Base-by-base conservation (phyloP, 2,329 filamentous ascomycete genomes). In the Exophiala spinifera region DNA sequence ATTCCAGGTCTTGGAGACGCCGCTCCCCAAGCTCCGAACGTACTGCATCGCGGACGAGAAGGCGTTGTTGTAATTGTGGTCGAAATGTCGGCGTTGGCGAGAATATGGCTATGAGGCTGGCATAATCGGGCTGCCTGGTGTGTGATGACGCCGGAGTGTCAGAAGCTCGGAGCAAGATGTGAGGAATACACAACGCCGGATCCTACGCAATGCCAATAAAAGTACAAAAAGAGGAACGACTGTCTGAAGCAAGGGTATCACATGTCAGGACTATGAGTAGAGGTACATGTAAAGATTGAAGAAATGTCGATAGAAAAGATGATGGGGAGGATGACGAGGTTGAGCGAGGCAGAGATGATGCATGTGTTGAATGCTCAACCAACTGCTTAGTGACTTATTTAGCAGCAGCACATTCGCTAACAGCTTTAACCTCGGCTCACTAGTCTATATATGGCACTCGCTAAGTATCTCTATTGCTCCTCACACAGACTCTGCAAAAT, bases 1-100 rank as follows among this genome's bases (percentile, higher is more conserved):
- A 74, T 99, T 99, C 94, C 94, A 99, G 72, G 94, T 92, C 76
- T 94, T 96, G 65, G 91, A 95, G 66, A 99, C 92, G 49, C 91
- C 95, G 70, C 91, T 91, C 73, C 90, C 94, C 66, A 97, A 83
- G 68, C 91, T 95, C 64, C 94, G 84, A 64, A 97, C 91, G 88
- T 97, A 97, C 80, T 97, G 91, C 94, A 97, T 97, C 60, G 65
- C 62, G 59, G 58, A 51, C 55, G 45, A 34, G 23, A 8, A 14
- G 15, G 17, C 8, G 10, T 14, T 20, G 40, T 21, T 21, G 20
- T 6, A n/a, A 31, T 31, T 31, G 28, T 31, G 28, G 28, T 31
- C 28, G 28, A 8, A 31, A 31, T 10, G 28, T 31, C 28, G 28
- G 28, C 28, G 28, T 31, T 25, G 20, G 20, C 14, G 19, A 25